Conservation (phyloP, 208 protist genomes). For the Trypanosoma platydactyli region DNA sequence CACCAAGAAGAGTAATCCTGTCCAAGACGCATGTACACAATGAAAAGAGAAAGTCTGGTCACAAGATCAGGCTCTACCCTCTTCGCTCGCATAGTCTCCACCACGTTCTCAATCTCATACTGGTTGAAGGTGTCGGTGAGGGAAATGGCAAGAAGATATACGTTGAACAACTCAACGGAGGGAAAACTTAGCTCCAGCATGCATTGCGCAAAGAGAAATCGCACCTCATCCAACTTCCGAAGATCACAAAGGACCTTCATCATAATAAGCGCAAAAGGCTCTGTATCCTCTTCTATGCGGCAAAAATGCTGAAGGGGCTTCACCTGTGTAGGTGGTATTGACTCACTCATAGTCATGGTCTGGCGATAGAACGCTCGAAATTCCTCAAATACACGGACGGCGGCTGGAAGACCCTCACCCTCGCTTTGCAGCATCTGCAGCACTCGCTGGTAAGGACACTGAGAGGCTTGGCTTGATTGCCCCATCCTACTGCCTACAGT, state of each 20-base stretch:
- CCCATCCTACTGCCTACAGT: conserved; percentile 1
- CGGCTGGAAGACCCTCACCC: conserved; percentile 64
- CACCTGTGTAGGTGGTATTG: not conserved
- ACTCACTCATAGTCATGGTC: not conserved
- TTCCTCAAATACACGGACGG: conserved; percentile 64
- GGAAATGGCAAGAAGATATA: conserved; percentile 82
- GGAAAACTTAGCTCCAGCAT: conserved; percentile 59
- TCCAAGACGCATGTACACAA: conserved; percentile 83
- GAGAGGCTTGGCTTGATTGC: not conserved
- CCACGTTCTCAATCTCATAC: conserved; percentile 86
- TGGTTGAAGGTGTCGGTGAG: conserved; percentile 87
- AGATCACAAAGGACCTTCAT: conserved; percentile 89
- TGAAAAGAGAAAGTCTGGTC: conserved; percentile 77
- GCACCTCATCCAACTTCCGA: conserved; percentile 80
- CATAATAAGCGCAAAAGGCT: conserved; percentile 73
- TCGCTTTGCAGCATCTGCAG: conserved; percentile 53
- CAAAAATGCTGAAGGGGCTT: conserved; percentile 80
- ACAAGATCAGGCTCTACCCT: conserved; percentile 62
- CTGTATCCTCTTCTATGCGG: conserved; percentile 49
- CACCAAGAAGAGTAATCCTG: conserved; percentile 62
- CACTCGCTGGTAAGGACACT: conserved; percentile 56
- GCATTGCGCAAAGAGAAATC: conserved; percentile 89
- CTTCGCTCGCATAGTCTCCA: conserved; percentile 63
- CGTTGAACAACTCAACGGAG: conserved; percentile 83
- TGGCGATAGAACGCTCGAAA: conserved; percentile 69